These are phyloP conservation scores for Colletotrichum simmondsii DNA, from an alignment of 2,329 filamentous ascomycete genomes.

Conservation along the genomic window DNA sequence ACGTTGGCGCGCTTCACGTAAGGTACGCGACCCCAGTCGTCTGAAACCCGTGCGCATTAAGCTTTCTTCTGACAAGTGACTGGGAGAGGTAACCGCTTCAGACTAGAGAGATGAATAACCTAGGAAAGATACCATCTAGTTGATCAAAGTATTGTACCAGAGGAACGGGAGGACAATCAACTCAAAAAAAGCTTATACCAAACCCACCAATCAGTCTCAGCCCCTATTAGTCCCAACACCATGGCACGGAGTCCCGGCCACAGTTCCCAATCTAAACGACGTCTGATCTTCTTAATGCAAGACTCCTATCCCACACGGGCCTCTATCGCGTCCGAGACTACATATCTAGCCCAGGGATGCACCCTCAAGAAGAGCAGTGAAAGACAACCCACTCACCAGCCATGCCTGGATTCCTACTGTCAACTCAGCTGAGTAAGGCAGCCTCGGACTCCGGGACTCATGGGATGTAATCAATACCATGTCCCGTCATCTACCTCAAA, in stretches of 20 bases:
- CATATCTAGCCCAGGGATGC: not conserved
- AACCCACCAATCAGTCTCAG: not conserved
- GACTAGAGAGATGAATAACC: no score
- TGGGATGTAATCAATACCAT: not conserved
- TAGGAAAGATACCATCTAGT: no score
- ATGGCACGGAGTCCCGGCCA: not conserved
- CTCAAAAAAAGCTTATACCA: not conserved
- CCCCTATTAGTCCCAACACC: not conserved
- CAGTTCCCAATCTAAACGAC: not conserved
- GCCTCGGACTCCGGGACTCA: not conserved
- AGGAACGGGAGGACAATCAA: not conserved
- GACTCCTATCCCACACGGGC: not conserved
- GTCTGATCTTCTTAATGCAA: slow-evolving; percentile 2
- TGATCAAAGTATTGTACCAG: not conserved
- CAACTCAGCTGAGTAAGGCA: not conserved
- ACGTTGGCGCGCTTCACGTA: slow-evolving; percentile 24
- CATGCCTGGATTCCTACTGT: not conserved
- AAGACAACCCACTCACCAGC: no score
- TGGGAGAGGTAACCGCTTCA: no score
- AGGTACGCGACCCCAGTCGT: not conserved
- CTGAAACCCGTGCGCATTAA: slow-evolving; percentile 1
- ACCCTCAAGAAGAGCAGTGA: not conserved
- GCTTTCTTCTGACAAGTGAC: not conserved
- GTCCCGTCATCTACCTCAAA: slow-evolving; percentile 3
- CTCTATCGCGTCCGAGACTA: not conserved